phyloP scores from a whole-genome alignment of 805 yeast species.

The Yarrowia alimentaria region DNA sequence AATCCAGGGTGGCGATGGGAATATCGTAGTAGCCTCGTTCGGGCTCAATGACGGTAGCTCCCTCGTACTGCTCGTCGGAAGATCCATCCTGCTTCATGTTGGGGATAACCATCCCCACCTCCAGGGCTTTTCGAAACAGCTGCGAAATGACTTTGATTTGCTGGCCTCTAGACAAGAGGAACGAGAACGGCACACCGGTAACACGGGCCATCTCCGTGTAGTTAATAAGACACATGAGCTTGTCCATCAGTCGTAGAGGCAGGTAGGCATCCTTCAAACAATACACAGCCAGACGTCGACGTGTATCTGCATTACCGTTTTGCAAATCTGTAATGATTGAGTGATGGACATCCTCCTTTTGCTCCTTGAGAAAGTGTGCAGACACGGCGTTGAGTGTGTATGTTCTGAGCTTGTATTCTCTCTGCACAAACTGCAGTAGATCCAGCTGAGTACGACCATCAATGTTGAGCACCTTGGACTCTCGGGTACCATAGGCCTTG shows the following conservation, averaged over 20 bases:
- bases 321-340: conserved; percentile 93
- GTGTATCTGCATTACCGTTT: conserved; percentile 86
- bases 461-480: conserved; percentile 83
- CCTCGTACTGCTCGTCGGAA: conserved; percentile 90
- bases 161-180: conserved; percentile 86
- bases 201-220: conserved; percentile 99
- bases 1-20: conserved; percentile 97
- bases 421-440: conserved; percentile 83
- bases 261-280: conserved; percentile 95
- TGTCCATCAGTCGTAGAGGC: conserved; percentile 83
- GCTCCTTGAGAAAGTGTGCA: conserved; percentile 89
- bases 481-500: conserved; percentile 94
- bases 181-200: conserved; percentile 96
- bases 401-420: conserved; percentile 92
- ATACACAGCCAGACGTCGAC: conserved; percentile 93
- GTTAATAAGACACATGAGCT: conserved; percentile 92
- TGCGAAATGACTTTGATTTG: conserved; percentile 97
- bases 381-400: conserved; percentile 94
- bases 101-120: conserved; percentile 85
- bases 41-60: conserved; percentile 99
- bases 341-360: conserved; percentile 97
- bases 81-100: conserved; percentile 78
- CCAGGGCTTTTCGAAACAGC: conserved; percentile 85
- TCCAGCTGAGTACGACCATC: conserved; percentile 97
- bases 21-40: conserved; percentile 91